Conservation (phyloP, 768 basidiomycete species). For the Pleurotus citrinopileatus region DNA sequence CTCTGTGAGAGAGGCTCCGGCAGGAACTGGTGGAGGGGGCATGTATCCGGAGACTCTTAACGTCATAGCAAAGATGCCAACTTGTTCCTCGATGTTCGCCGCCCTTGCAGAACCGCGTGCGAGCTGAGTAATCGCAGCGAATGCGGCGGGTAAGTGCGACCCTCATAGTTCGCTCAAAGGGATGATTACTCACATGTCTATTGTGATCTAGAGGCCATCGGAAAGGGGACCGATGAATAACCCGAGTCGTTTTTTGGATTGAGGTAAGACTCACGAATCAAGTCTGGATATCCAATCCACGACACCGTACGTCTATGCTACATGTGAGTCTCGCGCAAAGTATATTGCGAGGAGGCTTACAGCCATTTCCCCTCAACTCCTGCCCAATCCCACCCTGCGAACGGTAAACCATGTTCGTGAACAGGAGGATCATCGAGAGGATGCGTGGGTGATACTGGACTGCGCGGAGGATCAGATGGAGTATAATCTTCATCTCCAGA, state of each 20-base stretch:
- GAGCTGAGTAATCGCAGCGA: background rate
- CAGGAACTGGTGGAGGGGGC: constrained; percentile 21
- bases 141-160: too few relatives aligned
- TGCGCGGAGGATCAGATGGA: background rate
- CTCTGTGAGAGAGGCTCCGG: constrained; percentile 16
- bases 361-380: constrained; percentile 52
- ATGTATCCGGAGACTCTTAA: constrained; percentile 38
- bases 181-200: background rate
- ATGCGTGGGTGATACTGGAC: background rate
- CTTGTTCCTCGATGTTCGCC: constrained; percentile 37
- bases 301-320: constrained; percentile 56
- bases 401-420: constrained; percentile 16
- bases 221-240: background rate
- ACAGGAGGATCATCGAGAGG: constrained; percentile 21
- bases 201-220: background rate
- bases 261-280: constrained; percentile 38
- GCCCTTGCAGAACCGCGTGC: background rate
- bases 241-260: background rate
- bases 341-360: constrained; percentile 31
- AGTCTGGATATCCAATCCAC: constrained; percentile 57
- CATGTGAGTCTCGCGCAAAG: too few relatives aligned
- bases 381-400: constrained; percentile 65
- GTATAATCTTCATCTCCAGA: constrained; percentile 11
- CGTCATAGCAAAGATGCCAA: constrained; percentile 51
- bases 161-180: too few relatives aligned